Evolutionary conservation across 2,329 filamentous ascomycete genomes (phyloP).

Genomic region (Aspergillus hiratsukae): DNA sequence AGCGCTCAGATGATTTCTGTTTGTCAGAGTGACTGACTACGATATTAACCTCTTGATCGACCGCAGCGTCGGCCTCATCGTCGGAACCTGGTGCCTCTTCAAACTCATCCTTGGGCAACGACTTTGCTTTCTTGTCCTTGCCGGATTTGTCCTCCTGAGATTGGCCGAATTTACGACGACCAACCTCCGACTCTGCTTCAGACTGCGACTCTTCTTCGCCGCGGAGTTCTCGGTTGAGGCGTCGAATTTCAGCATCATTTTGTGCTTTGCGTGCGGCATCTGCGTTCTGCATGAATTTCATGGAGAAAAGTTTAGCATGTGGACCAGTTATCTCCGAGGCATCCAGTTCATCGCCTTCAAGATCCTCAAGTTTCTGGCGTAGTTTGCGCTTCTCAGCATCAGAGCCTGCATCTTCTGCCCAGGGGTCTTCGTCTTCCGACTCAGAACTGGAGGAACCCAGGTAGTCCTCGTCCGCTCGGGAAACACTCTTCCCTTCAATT

Average conservation of each 20-base stretch:
- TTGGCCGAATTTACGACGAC: conserved; percentile 51
- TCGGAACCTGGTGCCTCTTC: conserved; percentile 57
- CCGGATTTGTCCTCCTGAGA: conserved; percentile 28
- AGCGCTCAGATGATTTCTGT: conserved; percentile 13
- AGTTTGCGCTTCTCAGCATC: conserved; percentile 35
- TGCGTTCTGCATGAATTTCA: conserved; percentile 93
- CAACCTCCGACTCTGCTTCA: conserved; percentile 53
- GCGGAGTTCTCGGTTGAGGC: conserved; percentile 66
- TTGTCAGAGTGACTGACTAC: conserved; percentile 24
- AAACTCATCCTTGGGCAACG: conserved; percentile 50
- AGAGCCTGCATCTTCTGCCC: conserved; percentile 49
- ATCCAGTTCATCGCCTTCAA: conserved; percentile 48
- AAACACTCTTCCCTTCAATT: conserved; percentile 66
- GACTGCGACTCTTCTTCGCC: conserved; percentile 56
- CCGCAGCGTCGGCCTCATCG: conserved; percentile 28
- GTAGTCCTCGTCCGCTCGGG: conserved; percentile 57
- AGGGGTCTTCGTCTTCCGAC: conserved; percentile 56
- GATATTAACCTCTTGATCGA: conserved; percentile 33
- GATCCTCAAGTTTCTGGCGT: conserved; percentile 40
- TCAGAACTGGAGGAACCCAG: conserved; percentile 54
- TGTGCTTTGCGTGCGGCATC: conserved; percentile 71
- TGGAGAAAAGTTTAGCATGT: conserved; percentile 66
- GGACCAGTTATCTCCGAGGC: conserved; percentile 39
- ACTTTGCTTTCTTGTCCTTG: conserved; percentile 23
- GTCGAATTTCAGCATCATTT: conserved; percentile 71